Conservation (phyloP, 768 basidiomycete species). For the Floccularia luteovirens region DNA sequence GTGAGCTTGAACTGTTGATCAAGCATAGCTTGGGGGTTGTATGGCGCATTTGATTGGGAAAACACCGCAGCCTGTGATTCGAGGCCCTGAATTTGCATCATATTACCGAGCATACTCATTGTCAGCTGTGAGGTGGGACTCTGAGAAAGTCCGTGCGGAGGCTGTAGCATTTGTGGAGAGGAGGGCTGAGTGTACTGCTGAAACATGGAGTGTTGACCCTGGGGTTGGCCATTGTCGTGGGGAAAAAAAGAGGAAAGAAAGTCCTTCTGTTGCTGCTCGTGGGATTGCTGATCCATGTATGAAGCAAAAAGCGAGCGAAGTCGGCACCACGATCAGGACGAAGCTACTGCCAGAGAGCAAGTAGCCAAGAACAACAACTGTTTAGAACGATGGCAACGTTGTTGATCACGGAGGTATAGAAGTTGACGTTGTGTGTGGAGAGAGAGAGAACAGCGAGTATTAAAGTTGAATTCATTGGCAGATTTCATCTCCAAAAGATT, state of each 20-base stretch:
- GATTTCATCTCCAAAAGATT: too few relatives aligned
- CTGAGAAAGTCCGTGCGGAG: constrained; percentile 9
- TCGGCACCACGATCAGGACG: too few relatives aligned
- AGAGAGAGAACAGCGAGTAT: too few relatives aligned
- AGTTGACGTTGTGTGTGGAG: too few relatives aligned
- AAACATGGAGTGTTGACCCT: constrained; percentile 3
- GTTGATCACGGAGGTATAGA: too few relatives aligned
- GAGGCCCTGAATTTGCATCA: constrained; percentile 43
- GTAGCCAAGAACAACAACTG: too few relatives aligned
- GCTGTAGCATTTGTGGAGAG: constrained; percentile 4
- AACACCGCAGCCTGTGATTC: constrained; percentile 18
- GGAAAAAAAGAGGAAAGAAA: constrained; percentile 14
- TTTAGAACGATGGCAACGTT: too few relatives aligned
- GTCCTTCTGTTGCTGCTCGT: constrained; percentile 14
- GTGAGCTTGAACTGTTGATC: constrained; percentile 76
- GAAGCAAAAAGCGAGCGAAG: too few relatives aligned
- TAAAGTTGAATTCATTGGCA: too few relatives aligned
- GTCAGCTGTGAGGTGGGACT: constrained; percentile 27
- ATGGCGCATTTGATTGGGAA: constrained; percentile 3
- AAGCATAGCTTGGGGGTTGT: constrained; percentile 43
- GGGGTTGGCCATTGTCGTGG: constrained; percentile 1
- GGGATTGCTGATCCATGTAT: constrained; percentile 5
- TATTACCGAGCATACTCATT: constrained; percentile 43
- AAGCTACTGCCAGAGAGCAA: too few relatives aligned
- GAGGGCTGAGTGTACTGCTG: not conserved